A percentile compares a stretch with the other conserved stretches of the same genome.
Evolutionary conservation across 257 asterid species (phyloP).

Genomic region (Ballota nigra): DNA sequence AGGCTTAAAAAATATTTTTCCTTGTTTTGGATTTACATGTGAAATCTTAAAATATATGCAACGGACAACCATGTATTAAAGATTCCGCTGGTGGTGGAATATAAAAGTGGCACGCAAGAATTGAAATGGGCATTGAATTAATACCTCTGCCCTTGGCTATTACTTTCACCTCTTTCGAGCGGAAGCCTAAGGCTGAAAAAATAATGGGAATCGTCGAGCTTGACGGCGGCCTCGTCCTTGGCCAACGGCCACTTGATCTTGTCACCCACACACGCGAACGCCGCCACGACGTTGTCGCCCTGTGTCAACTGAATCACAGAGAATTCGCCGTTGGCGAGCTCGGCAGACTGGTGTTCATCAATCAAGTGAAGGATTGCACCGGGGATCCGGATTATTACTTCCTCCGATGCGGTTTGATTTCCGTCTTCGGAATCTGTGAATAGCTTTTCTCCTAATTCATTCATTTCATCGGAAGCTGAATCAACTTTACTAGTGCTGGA

Average conservation of each 20-base stretch:
- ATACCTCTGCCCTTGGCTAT: too few species aligned
- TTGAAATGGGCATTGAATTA: too few species aligned
- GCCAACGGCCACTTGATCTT: constrained; percentile 94
- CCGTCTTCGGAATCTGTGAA: constrained; percentile 55
- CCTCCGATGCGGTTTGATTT: constrained; percentile 38
- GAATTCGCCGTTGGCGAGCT: constrained; percentile 74
- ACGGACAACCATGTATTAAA: too few species aligned
- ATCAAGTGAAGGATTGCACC: constrained; percentile 75
- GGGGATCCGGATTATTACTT: constrained; percentile 62
- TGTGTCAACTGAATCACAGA: constrained; percentile 55
- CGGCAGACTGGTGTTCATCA: constrained; percentile 53
- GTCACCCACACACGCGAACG: constrained; percentile 70
- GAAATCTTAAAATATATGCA: too few species aligned
- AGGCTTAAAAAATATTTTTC: too few species aligned
- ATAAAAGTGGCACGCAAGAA: too few species aligned
- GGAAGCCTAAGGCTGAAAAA: constrained; percentile 73
- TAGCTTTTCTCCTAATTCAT: constrained; percentile 56
- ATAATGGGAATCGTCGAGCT: constrained; percentile 77
- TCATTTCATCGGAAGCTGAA: too few species aligned
- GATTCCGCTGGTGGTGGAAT: too few species aligned
- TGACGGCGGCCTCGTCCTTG: constrained; percentile 76
- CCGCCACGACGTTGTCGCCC: constrained; percentile 70
- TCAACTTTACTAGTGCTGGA: too few species aligned
- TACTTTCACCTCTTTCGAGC: constrained; percentile 27
- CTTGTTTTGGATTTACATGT: too few species aligned